Evolutionary conservation across 2,329 filamentous ascomycete species (phyloP).

Genomic region (Ophiognomonia clavigignenti-juglandacearum): DNA sequence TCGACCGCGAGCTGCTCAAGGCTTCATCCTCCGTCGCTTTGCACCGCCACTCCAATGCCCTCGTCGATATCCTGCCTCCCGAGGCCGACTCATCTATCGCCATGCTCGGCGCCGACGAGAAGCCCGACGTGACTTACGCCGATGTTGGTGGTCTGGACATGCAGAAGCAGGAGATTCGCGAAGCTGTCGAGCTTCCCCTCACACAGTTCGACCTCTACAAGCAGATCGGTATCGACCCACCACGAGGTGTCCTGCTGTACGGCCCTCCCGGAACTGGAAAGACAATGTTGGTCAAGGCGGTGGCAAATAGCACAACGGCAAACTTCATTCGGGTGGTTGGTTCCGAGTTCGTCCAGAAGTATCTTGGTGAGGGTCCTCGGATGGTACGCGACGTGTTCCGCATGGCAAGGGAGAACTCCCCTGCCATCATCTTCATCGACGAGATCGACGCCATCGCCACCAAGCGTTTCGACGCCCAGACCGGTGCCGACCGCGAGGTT

Average conservation of each 20-base stretch:
- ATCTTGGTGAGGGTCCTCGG: slow-evolving; percentile 91
- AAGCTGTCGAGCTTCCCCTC: slow-evolving; percentile 92
- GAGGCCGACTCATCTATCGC: slow-evolving; percentile 98
- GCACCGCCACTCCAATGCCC: slow-evolving; percentile 94
- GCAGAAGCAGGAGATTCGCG: slow-evolving; percentile 99
- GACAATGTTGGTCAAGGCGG: slow-evolving; percentile 96
- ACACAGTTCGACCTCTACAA: slow-evolving; percentile 99
- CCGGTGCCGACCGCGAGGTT: slow-evolving; percentile 94
- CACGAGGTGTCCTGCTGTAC: slow-evolving; percentile 91
- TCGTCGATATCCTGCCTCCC: slow-evolving; percentile 97
- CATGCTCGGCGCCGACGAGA: slow-evolving; percentile 94
- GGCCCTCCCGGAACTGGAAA: slow-evolving; percentile 94
- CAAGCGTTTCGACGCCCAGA: slow-evolving; percentile 98
- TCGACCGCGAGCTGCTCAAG: slow-evolving; percentile 97
- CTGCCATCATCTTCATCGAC: slow-evolving; percentile 98
- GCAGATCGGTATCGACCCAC: slow-evolving; percentile 98
- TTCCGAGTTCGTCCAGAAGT: slow-evolving; percentile 98
- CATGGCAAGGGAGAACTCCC: slow-evolving; percentile 97
- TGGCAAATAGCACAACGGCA: slow-evolving; percentile 95
- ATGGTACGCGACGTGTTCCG: slow-evolving; percentile 99
- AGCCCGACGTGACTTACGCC: slow-evolving; percentile 96
- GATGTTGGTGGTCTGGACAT: slow-evolving; percentile 97
- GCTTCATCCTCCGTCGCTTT: slow-evolving; percentile 95
- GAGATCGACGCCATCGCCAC: slow-evolving; percentile 99
- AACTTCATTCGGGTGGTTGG: slow-evolving; percentile 98